These are phyloP conservation scores for Cladophialophora chaetospira DNA, from an alignment of 2,329 filamentous ascomycete genomes.

Conservation along the genomic window DNA sequence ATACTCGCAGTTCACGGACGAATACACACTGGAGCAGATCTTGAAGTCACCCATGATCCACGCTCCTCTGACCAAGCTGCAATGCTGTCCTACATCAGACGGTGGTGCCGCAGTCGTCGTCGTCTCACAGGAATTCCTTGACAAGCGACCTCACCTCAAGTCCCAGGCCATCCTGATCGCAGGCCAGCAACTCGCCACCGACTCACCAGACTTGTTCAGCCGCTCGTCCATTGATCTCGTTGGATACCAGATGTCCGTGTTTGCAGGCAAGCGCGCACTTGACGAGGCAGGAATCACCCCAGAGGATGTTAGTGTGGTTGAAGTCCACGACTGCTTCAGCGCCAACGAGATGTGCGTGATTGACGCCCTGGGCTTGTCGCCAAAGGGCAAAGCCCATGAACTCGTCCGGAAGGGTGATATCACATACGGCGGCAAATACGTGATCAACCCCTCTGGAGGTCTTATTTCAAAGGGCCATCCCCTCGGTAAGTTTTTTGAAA, in stretches of 20 bases:
- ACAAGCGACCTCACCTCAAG: constrained; percentile 78
- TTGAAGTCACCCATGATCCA: constrained; percentile 75
- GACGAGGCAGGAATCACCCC: constrained; percentile 69
- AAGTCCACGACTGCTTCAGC: constrained; percentile 96
- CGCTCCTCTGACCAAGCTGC: constrained; percentile 90
- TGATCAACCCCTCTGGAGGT: constrained; percentile 92
- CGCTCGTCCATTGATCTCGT: constrained; percentile 81
- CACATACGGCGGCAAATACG: constrained; percentile 78
- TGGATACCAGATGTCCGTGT: constrained; percentile 80
- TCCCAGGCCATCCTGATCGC: constrained; percentile 84
- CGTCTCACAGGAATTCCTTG: constrained; percentile 85
- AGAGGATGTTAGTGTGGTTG: constrained; percentile 76
- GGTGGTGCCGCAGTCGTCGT: constrained; percentile 86
- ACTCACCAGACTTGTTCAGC: constrained; percentile 77
- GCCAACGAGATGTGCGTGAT: constrained; percentile 91
- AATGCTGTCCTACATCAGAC: constrained; percentile 96
- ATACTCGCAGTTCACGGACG: constrained; percentile 95
- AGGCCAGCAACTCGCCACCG: constrained; percentile 84
- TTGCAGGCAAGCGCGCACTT: constrained; percentile 70
- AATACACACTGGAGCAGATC: constrained; percentile 85
- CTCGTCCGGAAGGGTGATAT: constrained; percentile 85
- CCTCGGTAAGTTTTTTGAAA: constrained; percentile 56
- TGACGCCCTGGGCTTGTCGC: constrained; percentile 78
- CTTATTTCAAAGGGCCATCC: constrained; percentile 96
- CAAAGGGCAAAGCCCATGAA: constrained; percentile 84